phyloP scores from a whole-genome alignment of 805 yeast genomes.

The Metschnikowia peoriensis region DNA sequence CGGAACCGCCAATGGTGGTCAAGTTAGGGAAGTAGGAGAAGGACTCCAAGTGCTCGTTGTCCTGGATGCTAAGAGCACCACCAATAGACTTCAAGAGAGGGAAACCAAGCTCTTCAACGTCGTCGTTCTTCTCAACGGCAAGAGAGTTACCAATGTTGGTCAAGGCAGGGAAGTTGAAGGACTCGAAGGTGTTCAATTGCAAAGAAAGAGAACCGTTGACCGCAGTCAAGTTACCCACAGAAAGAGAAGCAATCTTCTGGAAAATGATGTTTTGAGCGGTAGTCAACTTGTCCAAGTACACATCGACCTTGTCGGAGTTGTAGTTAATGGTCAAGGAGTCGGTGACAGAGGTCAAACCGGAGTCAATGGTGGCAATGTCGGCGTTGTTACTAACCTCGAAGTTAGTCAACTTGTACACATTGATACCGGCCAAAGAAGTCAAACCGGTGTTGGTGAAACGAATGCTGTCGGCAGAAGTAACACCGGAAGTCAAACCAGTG shows the following conservation, averaged over 20 bases:
- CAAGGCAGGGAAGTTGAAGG: constrained; percentile 54
- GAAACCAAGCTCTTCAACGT: constrained; percentile 68
- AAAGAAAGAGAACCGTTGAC: constrained; percentile 84
- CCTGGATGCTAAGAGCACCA: constrained; percentile 90
- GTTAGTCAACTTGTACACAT: constrained; percentile 43
- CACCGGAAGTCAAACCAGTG: constrained; percentile 66
- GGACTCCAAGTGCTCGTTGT: constrained; percentile 69
- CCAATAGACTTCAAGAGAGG: constrained; percentile 69
- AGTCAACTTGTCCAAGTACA: constrained; percentile 62
- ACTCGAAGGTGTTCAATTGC: constrained; percentile 64
- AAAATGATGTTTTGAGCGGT: constrained; percentile 89
- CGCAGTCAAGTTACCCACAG: constrained; percentile 61
- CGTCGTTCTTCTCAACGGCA: constrained; percentile 68
- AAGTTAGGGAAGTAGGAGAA: constrained; percentile 75
- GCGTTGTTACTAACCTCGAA: constrained; percentile 91
- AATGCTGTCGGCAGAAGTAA: constrained; percentile 70
- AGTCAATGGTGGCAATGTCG: constrained; percentile 67
- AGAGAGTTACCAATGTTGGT: constrained; percentile 75
- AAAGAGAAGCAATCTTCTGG: constrained; percentile 73
- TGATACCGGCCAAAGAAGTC: constrained; percentile 64
- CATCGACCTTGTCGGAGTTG: constrained; percentile 78
- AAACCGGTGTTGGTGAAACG: constrained; percentile 72
- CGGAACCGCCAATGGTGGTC: constrained; percentile 83
- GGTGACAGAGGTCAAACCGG: constrained; percentile 72
- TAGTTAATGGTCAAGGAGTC: constrained; percentile 74